Evolutionary conservation across 768 basidiomycete genomes (phyloP), one percentile per base, ranked within the genome.

Genomic region (Boletus pseudopeckii): DNA sequence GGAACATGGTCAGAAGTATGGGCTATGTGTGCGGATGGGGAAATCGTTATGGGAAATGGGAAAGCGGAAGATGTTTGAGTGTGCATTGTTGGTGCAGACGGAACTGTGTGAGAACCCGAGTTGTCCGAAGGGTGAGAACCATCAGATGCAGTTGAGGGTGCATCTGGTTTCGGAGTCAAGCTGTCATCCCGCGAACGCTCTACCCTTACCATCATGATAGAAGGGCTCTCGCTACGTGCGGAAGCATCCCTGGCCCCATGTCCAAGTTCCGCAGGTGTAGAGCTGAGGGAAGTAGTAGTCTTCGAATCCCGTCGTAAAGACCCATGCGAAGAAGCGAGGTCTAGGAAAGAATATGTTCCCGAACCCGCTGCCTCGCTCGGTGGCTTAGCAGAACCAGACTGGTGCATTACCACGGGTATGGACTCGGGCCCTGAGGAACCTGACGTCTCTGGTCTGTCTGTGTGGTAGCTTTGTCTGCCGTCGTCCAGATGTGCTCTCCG

Each of bases 31-130:
- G 74, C 64, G 1, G 79, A 77, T 10, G 77, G 60, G 4, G 79
- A 74, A 8, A 81, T 72, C 8, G 77, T 71, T 33, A 80, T 64
- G 26, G 78, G 75, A 52, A 78, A 78, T 7, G 77, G 77, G 58
- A 80, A 80, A 14, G 62, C 37, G 11, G 61, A 59, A n/a, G 68
- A 64, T 26, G 55, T 45, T 41, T 63, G 59, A n/a, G 68, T 68
- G 20, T 60, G 55, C 13, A 56, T 52, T 26, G 67, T 62, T n/a
- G 44, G 59, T 20, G 37, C 54, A 42, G 68, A 59, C 13, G 61
- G 64, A 13, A n/a, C 45, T 7, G 59, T 57, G 28, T 48, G 54
- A 39, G 49, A 14, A 9, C 54, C 63, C 6, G 70, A 66, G 45
- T 52, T 45, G 15, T 63, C 62, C 15, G 70, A 70, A 8, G 70